These are phyloP conservation scores for Fraxinus platypoda DNA, from an alignment of 305 asterid species.

Conservation along the genomic window DNA sequence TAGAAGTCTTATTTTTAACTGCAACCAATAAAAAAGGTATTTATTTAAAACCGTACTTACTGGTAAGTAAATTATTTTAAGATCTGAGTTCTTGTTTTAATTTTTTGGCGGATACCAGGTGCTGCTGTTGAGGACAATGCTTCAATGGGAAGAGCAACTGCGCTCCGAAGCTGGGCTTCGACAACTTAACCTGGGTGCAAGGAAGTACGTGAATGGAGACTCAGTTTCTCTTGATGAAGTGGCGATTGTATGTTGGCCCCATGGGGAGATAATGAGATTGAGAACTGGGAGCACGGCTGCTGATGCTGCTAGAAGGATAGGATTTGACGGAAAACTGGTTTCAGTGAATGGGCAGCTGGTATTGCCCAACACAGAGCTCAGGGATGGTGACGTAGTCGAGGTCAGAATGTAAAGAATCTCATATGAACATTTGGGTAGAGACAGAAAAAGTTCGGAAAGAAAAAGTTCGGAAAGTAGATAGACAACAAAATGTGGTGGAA, in stretches of 20 bases:
- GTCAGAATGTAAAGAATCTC: slow-evolving; percentile 50
- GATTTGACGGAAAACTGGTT: slow-evolving; percentile 79
- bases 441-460: neutral
- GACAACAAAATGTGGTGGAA: neutral
- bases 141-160: slow-evolving; percentile 95
- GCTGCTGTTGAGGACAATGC: slow-evolving; percentile 85
- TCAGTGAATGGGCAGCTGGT: slow-evolving; percentile 84
- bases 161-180: slow-evolving; percentile 67
- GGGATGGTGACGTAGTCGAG: slow-evolving; percentile 96
- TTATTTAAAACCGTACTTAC: neutral
- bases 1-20: neutral
- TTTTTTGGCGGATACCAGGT: slow-evolving; percentile 42
- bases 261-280: slow-evolving; percentile 84
- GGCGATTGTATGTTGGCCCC: slow-evolving; percentile 84
- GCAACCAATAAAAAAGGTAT: neutral
- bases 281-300: slow-evolving; percentile 89
- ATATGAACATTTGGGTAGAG: neutral
- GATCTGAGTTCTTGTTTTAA: neutral
- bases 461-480: neutral
- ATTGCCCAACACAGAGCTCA: slow-evolving; percentile 72
- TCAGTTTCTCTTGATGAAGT: slow-evolving; percentile 63
- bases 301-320: slow-evolving; percentile 83
- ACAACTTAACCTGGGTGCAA: slow-evolving; percentile 25
- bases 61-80: neutral
- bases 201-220: slow-evolving; percentile 25